Evolutionary conservation across 805 yeast genomes (phyloP).

Genomic region (Cephaloascus fragrans): DNA sequence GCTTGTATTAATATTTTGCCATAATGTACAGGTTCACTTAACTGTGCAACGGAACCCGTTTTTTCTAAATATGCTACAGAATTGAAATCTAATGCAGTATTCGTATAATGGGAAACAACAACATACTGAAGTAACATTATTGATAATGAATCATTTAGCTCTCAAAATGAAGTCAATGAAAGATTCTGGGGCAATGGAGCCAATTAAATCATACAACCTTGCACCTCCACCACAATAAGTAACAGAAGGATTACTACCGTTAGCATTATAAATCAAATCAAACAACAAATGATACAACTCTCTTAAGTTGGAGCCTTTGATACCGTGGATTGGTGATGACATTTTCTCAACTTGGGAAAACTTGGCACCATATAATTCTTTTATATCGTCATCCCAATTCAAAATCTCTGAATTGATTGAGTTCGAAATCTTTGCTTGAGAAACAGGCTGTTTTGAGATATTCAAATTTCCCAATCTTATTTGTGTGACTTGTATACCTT

Average conservation of each 20-base stretch:
- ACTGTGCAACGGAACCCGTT: no score
- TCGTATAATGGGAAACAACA: no score
- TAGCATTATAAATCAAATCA: conserved; percentile 20
- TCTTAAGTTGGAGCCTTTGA: conserved; percentile 20
- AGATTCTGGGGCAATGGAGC: conserved; percentile 19
- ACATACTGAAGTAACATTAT: no score
- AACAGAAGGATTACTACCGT: conserved; percentile 14
- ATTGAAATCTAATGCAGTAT: no score
- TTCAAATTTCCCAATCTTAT: conserved; percentile 29
- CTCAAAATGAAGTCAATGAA: neutral
- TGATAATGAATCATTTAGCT: no score
- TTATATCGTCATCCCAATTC: conserved; percentile 26
- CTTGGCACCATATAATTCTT: conserved; percentile 18
- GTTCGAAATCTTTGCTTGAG: conserved; percentile 12
- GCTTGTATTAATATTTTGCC: no score
- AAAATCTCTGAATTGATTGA: conserved; percentile 25
- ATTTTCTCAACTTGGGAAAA: conserved; percentile 20
- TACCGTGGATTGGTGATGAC: conserved; percentile 19
- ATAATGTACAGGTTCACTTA: no score
- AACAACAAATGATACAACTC: conserved; percentile 28
- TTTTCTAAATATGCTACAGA: no score
- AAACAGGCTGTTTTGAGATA: conserved; percentile 13
- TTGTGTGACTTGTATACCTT: conserved; percentile 25
- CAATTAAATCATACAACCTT: conserved; percentile 22
- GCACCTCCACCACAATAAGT: conserved; percentile 35